phyloP scores from a whole-genome alignment of 2,329 filamentous ascomycete species.

The Tothia fuscella region DNA sequence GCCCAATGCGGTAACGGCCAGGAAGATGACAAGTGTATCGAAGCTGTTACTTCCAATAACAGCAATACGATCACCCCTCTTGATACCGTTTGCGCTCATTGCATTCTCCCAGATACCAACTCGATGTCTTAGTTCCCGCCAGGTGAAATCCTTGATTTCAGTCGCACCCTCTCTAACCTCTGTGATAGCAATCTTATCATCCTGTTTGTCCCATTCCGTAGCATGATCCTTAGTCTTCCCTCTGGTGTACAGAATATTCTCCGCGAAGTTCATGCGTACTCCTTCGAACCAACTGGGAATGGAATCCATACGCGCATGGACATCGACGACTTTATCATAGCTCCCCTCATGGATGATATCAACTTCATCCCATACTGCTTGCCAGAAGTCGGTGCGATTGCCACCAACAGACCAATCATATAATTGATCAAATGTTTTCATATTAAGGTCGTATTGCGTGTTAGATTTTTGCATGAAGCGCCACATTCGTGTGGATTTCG shows the following conservation, averaged over 20 bases:
- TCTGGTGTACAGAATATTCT: slow-evolving; percentile 60
- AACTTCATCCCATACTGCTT: slow-evolving; percentile 47
- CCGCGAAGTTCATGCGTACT: slow-evolving; percentile 62
- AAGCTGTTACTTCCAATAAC: slow-evolving; percentile 64
- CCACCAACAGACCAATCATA: slow-evolving; percentile 54
- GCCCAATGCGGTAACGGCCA: slow-evolving; percentile 59
- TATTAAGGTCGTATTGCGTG: slow-evolving; percentile 38
- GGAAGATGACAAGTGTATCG: slow-evolving; percentile 59
- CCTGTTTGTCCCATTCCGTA: slow-evolving; percentile 53
- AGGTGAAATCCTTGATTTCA: slow-evolving; percentile 45
- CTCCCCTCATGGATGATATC: slow-evolving; percentile 52
- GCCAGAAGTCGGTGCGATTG: slow-evolving; percentile 53
- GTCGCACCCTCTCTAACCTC: slow-evolving; percentile 58
- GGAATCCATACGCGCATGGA: slow-evolving; percentile 54
- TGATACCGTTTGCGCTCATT: slow-evolving; percentile 53
- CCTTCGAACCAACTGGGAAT: slow-evolving; percentile 71
- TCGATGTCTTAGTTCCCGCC: slow-evolving; percentile 50
- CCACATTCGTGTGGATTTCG: slow-evolving; percentile 32
- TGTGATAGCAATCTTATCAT: slow-evolving; percentile 56
- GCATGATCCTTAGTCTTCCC: slow-evolving; percentile 27
- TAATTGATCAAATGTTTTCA: slow-evolving; percentile 57
- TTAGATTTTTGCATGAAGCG: slow-evolving; percentile 48
- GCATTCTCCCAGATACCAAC: slow-evolving; percentile 52
- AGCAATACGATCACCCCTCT: slow-evolving; percentile 61
- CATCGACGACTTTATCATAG: slow-evolving; percentile 51